Base-by-base conservation (phyloP, 305 asterid genomes). In the Fraxinus nigra region DNA sequence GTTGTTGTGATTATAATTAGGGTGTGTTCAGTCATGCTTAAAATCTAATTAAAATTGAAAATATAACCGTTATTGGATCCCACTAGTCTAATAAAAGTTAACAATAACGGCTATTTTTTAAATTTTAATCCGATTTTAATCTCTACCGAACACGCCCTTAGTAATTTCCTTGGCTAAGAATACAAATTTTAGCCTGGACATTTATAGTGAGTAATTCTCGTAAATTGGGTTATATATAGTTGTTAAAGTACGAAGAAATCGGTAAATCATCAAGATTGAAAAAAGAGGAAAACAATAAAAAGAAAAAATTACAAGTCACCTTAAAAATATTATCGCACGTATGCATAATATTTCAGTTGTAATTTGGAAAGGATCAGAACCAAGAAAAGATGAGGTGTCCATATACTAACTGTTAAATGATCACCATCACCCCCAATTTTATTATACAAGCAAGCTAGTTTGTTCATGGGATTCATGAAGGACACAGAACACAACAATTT, bases 331-430 rank as follows among this genome's bases (percentile, higher is more conserved):
- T 22, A 22, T 61, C 16, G 30, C 72, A 18, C 4, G 5, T 28
- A 5, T 5, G 40, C 38, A 32, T 5, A 69, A 69, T 69, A 28
- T 28, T 69, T 30, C 75, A 69, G 22, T 6, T 13, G 75, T 14
- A 32, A 69, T 69, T 69, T 13, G 40, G 38, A 1, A 69, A 28
- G 37, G 75, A 69, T 18, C 6, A 30, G 14, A 16, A 70, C 43
- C 75, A 70, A 70, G 75, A 70, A 70, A 70, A 32, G 75, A 32
- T 70, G 13, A 70, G 75, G 43, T 32, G 75, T 70, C 75, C 24
- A 16, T 6, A 70, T 30, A 70, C 4, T 70, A 32, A 70, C 43
- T 5, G 75, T 70, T 69, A 69, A 69, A 69, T 28, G 38, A 69
- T 69, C 75, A 5, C 75, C 75, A 69, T 30, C 75, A 69, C 18